These are phyloP conservation scores for Vigna radiata DNA, from an alignment of 306 rosid genomes.

Conservation along the genomic window DNA sequence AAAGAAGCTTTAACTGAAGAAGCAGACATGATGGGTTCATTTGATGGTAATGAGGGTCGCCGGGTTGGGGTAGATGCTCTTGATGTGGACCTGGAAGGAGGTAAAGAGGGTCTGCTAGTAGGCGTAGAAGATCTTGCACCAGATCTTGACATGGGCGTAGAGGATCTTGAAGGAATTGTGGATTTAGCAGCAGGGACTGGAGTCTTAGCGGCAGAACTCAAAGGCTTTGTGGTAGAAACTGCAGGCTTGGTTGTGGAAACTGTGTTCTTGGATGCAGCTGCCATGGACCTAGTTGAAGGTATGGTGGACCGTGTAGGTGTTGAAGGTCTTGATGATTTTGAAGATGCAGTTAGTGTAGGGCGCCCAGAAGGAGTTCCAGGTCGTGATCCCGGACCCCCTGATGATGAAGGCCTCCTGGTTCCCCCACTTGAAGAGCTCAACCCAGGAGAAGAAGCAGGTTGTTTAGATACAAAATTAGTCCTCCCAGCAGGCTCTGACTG, in stretches of 20 bases:
- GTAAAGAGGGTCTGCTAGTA: slow-evolving; percentile 77
- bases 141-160: slow-evolving; percentile 83
- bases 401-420: slow-evolving; percentile 82
- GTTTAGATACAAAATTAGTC: slow-evolving; percentile 68
- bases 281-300: slow-evolving; percentile 57
- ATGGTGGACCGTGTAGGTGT: slow-evolving; percentile 83
- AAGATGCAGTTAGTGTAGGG: slow-evolving; percentile 59
- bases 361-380: slow-evolving; percentile 89
- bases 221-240: slow-evolving; percentile 54
- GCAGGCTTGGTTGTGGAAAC: slow-evolving; percentile 59
- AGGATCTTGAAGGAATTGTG: slow-evolving; percentile 71
- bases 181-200: slow-evolving; percentile 59
- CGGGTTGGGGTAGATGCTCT: slow-evolving; percentile 95
- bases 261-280: slow-evolving; percentile 60
- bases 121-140: slow-evolving; percentile 87
- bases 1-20: slow-evolving; percentile 61
- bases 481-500: slow-evolving; percentile 70
- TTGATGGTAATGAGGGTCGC: slow-evolving; percentile 69
- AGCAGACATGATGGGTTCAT: slow-evolving; percentile 62
- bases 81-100: slow-evolving; percentile 76
- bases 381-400: slow-evolving; percentile 92
- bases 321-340: slow-evolving; percentile 81
- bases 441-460: slow-evolving; percentile 74
- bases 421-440: slow-evolving; percentile 73
- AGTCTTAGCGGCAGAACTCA: slow-evolving; percentile 50